Percentiles rank a stretch among this genome's conserved stretches.
These are phyloP conservation scores for Starmera quercuum DNA, from an alignment of 805 yeast genomes.

Conservation along the genomic window DNA sequence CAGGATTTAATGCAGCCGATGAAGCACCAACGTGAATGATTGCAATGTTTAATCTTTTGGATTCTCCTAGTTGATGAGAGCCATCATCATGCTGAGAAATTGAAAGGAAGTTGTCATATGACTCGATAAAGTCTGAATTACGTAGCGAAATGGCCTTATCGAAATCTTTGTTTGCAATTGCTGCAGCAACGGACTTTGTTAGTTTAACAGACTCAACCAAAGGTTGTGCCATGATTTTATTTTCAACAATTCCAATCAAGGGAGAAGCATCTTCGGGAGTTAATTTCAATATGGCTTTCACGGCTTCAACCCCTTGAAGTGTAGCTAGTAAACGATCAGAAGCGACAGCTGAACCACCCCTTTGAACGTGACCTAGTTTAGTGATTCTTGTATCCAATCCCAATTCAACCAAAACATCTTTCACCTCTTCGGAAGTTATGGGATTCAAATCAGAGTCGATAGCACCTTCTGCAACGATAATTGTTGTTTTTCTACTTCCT, in stretches of 20 bases:
- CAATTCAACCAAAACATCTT: slow-evolving; percentile 70
- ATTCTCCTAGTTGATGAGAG: slow-evolving; percentile 51
- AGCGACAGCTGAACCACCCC: slow-evolving; percentile 98
- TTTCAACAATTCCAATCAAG: slow-evolving; percentile 83
- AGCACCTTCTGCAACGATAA: slow-evolving; percentile 98
- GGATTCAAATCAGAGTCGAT: slow-evolving; percentile 74
- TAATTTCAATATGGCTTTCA: slow-evolving; percentile 79
- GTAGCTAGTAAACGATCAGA: slow-evolving; percentile 89
- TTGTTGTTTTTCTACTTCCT: slow-evolving; percentile 92
- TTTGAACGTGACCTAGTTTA: slow-evolving; percentile 93
- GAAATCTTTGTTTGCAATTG: slow-evolving; percentile 73
- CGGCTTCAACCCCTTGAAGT: slow-evolving; percentile 96
- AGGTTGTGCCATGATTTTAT: slow-evolving; percentile 77
- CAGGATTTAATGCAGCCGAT: slow-evolving; percentile 92
- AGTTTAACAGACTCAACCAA: slow-evolving; percentile 83
- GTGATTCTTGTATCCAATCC: slow-evolving; percentile 95
- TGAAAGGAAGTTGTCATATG: slow-evolving; percentile 62
- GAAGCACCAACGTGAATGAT: slow-evolving; percentile 95
- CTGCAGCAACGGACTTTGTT: slow-evolving; percentile 86
- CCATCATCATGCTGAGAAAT: slow-evolving; percentile 62
- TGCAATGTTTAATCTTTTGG: slow-evolving; percentile 65
- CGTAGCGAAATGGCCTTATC: slow-evolving; percentile 81
- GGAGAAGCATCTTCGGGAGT: slow-evolving; percentile 94
- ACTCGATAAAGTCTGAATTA: slow-evolving; percentile 82
- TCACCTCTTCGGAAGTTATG: slow-evolving; percentile 73